Evolutionary conservation across 2,329 filamentous ascomycete genomes (phyloP), one percentile per base, ranked within the genome.

Genomic region (Emydomyces testavorans): DNA sequence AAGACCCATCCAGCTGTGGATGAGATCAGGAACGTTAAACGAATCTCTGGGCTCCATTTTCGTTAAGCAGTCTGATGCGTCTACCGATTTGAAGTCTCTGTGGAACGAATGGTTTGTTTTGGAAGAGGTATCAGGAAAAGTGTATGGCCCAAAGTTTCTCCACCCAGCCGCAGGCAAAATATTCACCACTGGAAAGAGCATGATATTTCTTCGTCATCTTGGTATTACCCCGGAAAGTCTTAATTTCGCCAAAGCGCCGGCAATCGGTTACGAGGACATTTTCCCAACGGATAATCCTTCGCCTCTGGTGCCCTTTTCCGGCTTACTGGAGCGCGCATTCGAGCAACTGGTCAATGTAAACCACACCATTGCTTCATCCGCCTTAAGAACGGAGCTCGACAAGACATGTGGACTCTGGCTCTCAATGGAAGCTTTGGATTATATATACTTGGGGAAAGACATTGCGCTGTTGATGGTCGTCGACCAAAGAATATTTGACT

Each of bases 141-240:
- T 88, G 1, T 79, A 83, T 56, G 80, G 82, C 0, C 89, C 90
- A 0, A 73, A 68, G 2, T 95, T 94, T 54, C 71, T 95, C 3
- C 77, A 80, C 32, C 74, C 81, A 2, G 77, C 81, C 1, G 79
- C 78, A 0, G 68, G 71, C 20, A 83, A 80, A 52, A 86, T 95
- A 31, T 90, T 94, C 57, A 87, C 82, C 1, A 82, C 86, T 1
- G 90, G 90, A 0, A 95, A 95, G 65, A 93, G 83, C 57, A 81
- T 92, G 48, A 78, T 92, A 1, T 83, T 95, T 37, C 68, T 95
- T n/a, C 82, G 81, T 51, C 77, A 82, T 40, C 71, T 94, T 8
- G 80, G 34, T 71, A 74, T 48, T 71, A 47, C 54, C 11, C 56
- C 57, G 4, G 56, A 60, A n/a, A 49, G 45, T 11, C 23, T 58